Conservation (phyloP, 108 stramenopile genomes). For the Stephanodiscus triporus region DNA sequence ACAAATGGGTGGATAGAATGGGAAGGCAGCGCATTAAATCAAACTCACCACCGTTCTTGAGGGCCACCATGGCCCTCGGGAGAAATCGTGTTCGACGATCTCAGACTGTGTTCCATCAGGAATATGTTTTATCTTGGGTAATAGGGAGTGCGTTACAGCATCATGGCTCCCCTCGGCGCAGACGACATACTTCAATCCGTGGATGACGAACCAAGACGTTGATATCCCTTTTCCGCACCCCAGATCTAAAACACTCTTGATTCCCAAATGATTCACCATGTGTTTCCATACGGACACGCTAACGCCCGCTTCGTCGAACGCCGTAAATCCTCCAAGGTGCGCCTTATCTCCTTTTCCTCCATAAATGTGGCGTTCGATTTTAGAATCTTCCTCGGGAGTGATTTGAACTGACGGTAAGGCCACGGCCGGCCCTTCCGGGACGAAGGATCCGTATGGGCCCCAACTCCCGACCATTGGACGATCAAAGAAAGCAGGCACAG, state of each 20-base stretch:
- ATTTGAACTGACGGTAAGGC: constrained; percentile 47
- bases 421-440: constrained; percentile 44
- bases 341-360: constrained; percentile 70
- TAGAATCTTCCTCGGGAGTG: constrained; percentile 33
- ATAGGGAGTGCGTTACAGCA: constrained; percentile 56
- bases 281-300: constrained; percentile 50
- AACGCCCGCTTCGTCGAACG: constrained; percentile 58
- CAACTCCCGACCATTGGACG: too few species aligned
- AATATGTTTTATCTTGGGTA: constrained; percentile 50
- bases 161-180: constrained; percentile 67
- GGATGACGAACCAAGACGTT: constrained; percentile 62
- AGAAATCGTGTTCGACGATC: constrained; percentile 69
- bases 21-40: neutral
- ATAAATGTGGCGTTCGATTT: constrained; percentile 51
- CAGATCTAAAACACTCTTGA: constrained; percentile 73
- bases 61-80: constrained; percentile 87
- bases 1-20: neutral
- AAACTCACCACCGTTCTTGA: constrained; percentile 42
- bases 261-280: constrained; percentile 51
- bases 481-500: too few species aligned
- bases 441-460: constrained; percentile 7
- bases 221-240: constrained; percentile 76
- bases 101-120: constrained; percentile 13
- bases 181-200: constrained; percentile 47
- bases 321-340: constrained; percentile 81